A percentile compares a stretch with the other conserved stretches of the same genome.
Conservation (phyloP, 108 stramenopile species). For the Parietichytrium sp. region DNA sequence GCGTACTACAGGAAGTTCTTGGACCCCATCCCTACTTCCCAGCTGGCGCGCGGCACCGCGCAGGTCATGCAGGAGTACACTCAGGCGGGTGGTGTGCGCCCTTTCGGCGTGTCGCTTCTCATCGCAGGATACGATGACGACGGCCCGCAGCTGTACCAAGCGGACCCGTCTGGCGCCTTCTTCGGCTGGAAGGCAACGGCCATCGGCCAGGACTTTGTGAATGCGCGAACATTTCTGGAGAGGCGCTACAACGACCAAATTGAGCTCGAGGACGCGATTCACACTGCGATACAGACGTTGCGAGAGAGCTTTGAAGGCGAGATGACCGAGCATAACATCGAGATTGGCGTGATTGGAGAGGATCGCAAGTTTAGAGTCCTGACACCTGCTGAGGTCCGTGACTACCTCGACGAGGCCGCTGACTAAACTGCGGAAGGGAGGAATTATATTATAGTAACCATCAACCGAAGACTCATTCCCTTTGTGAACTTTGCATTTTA, state of each 20-base stretch:
- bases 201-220: slow-evolving; percentile 95
- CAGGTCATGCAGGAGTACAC: slow-evolving; percentile 97
- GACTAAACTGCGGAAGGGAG: too few relatives aligned
- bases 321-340: slow-evolving; percentile 96
- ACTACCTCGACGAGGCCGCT: slow-evolving; percentile 97
- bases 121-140: slow-evolving; percentile 93
- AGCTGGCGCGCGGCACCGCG: slow-evolving; percentile 88
- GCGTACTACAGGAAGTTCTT: slow-evolving; percentile 80
- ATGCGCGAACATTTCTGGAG: slow-evolving; percentile 97
- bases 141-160: slow-evolving; percentile 79
- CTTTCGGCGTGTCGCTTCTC: slow-evolving; percentile 90
- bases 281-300: slow-evolving; percentile 93
- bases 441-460: too few relatives aligned
- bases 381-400: slow-evolving; percentile 94
- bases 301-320: slow-evolving; percentile 99
- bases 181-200: slow-evolving; percentile 99
- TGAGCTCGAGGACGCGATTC: slow-evolving; percentile 99
- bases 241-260: slow-evolving; percentile 90
- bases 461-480: too few relatives aligned
- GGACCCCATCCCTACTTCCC: slow-evolving; percentile 80
- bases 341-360: slow-evolving; percentile 83
- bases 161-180: slow-evolving; percentile 95
- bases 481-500: too few relatives aligned
- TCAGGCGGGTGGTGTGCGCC: slow-evolving; percentile 92
- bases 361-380: slow-evolving; percentile 88